phyloP scores from a whole-genome alignment of 306 rosid genomes.

The Delonix regia region DNA sequence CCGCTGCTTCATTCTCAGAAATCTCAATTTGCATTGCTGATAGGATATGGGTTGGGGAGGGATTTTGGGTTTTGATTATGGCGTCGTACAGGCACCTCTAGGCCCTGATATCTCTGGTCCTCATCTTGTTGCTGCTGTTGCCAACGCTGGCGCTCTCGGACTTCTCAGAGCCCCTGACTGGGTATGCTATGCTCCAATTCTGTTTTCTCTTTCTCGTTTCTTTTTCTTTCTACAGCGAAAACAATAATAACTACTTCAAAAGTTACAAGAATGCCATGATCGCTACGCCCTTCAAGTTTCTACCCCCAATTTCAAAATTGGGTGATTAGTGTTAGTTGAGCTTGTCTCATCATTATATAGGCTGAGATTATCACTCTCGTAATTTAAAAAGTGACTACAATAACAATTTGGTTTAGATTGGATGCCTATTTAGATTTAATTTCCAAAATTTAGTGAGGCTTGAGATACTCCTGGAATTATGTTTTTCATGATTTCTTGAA shows the following conservation, averaged over 20 bases:
- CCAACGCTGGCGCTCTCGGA: constrained; percentile 80
- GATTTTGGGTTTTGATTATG: constrained; percentile 68
- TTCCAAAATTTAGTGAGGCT: neutral
- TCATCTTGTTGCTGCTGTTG: constrained; percentile 79
- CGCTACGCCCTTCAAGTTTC: neutral
- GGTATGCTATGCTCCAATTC: constrained; percentile 35
- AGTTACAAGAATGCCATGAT: neutral
- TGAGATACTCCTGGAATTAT: neutral
- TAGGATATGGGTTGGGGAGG: constrained; percentile 69
- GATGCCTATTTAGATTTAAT: neutral
- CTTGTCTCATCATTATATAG: no score
- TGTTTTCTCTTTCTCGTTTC: neutral
- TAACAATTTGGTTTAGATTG: neutral
- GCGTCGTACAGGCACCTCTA: constrained; percentile 72
- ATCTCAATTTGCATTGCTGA: no score
- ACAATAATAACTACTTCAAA: neutral
- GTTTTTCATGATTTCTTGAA: neutral
- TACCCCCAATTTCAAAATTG: neutral
- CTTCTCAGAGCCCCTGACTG: constrained; percentile 73
- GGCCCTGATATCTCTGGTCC: constrained; percentile 88
- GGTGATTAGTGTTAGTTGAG: neutral
- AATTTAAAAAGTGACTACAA: neutral
- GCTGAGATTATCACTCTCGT: neutral
- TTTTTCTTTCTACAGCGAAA: neutral
- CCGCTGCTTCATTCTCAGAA: neutral